A percentile compares a stretch with the other conserved stretches of the same genome.
Conservation (phyloP, 2,329 filamentous ascomycete species). For the Arthrobotrys entomopaga region DNA sequence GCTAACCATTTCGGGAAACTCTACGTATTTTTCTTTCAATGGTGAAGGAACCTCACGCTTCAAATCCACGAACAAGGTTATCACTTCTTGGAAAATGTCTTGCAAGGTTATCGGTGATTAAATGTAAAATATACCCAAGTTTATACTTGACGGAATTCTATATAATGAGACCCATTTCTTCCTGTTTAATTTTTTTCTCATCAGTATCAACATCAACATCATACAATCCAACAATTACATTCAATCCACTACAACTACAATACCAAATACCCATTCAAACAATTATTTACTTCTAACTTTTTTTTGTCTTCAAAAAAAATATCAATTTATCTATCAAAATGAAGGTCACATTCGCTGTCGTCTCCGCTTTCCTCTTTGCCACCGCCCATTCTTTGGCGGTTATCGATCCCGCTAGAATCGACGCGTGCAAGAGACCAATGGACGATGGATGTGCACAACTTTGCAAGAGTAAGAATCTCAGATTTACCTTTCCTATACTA, state of each 20-base stretch:
- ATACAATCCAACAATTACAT: too few relatives aligned
- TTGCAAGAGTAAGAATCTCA: slow-evolving; percentile 3
- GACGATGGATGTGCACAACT: slow-evolving; percentile 6
- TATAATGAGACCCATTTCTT: too few relatives aligned
- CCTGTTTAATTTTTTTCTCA: not conserved
- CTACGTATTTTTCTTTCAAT: too few relatives aligned
- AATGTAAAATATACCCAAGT: too few relatives aligned
- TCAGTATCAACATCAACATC: not conserved
- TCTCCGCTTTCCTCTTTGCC: not conserved
- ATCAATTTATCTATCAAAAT: not conserved
- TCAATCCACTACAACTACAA: not conserved
- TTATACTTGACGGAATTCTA: too few relatives aligned
- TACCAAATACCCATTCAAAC: not conserved
- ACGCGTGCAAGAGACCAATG: slow-evolving; percentile 2
- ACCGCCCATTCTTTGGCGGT: not conserved
- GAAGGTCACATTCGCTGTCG: slow-evolving; percentile 1
- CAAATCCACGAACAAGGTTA: too few relatives aligned
- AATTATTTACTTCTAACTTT: not conserved
- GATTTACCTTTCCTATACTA: not conserved
- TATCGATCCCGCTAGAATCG: slow-evolving; percentile 3
- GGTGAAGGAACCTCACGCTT: too few relatives aligned
- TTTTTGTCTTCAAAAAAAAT: not conserved
- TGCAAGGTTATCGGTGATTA: too few relatives aligned
- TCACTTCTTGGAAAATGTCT: too few relatives aligned
- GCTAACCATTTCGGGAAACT: too few relatives aligned